These are phyloP conservation scores for Diaporthe destruens DNA, from an alignment of 2,329 filamentous ascomycete species.

Conservation along the genomic window DNA sequence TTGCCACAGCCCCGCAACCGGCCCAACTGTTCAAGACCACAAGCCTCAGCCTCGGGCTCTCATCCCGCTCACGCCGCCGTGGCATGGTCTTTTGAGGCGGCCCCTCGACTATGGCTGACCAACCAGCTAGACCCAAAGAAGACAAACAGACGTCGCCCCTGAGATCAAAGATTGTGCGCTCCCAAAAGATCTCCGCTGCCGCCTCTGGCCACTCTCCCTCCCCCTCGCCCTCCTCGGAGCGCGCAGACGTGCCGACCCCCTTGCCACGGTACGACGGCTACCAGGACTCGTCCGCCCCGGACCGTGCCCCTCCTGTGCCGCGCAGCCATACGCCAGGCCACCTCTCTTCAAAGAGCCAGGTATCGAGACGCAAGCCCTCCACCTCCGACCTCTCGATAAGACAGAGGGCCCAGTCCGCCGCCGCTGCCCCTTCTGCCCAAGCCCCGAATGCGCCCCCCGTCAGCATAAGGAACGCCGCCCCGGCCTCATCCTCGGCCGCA, in stretches of 20 bases:
- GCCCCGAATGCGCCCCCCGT: slow-evolving; percentile 44
- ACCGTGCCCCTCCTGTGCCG: slow-evolving; percentile 55
- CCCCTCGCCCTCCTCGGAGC: slow-evolving; percentile 27
- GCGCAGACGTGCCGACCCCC: slow-evolving; percentile 26
- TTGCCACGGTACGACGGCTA: slow-evolving; percentile 46
- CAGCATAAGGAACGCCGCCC: slow-evolving; percentile 38
- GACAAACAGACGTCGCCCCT: slow-evolving; percentile 51
- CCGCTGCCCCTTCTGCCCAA: slow-evolving; percentile 49
- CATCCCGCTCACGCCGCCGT: slow-evolving; percentile 30
- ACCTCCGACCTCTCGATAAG: slow-evolving; percentile 64
- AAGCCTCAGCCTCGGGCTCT: slow-evolving; percentile 21
- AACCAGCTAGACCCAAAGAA: slow-evolving; percentile 48
- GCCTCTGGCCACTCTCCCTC: slow-evolving; percentile 49
- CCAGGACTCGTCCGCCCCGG: slow-evolving; percentile 50
- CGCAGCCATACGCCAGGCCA: slow-evolving; percentile 74
- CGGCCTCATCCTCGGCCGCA: slow-evolving; percentile 35
- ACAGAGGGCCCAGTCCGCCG: slow-evolving; percentile 62
- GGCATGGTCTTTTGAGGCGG: slow-evolving; percentile 48
- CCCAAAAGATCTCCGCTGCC: slow-evolving; percentile 63
- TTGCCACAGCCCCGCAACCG: not conserved
- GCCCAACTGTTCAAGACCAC: not conserved
- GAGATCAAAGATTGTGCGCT: slow-evolving; percentile 62
- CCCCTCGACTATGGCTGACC: slow-evolving; percentile 58
- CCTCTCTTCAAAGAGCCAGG: slow-evolving; percentile 69
- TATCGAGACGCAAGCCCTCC: slow-evolving; percentile 60